Conservation (phyloP, 768 basidiomycete species). For the Xanthoconium stramineum region DNA sequence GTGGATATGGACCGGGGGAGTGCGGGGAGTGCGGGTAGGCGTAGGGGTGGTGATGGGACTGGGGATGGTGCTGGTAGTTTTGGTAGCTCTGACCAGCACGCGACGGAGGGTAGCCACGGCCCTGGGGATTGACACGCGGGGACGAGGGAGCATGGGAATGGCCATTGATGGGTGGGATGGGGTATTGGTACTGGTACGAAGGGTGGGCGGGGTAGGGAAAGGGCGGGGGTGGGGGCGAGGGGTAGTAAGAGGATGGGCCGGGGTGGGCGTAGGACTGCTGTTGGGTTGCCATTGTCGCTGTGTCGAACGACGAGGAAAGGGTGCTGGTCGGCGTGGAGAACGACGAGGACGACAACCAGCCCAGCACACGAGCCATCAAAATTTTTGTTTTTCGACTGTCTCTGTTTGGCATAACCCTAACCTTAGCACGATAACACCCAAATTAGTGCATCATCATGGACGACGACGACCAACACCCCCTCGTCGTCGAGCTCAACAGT, state of each 20-base stretch:
- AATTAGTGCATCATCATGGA: neutral
- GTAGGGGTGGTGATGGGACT: conserved; percentile 32
- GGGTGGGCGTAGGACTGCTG: conserved; percentile 29
- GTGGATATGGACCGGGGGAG: conserved; percentile 26
- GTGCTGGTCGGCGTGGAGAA: conserved; percentile 9
- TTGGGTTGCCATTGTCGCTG: conserved; percentile 21
- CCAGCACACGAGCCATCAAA: conserved; percentile 12
- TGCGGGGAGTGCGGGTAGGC: conserved; percentile 31
- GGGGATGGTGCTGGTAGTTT: conserved; percentile 31
- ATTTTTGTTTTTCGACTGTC: neutral
- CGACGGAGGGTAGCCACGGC: conserved; percentile 35
- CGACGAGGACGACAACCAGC: conserved; percentile 4
- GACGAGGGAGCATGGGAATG: conserved; percentile 23
- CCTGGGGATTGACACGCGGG: conserved; percentile 26
- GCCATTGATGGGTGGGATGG: conserved; percentile 32
- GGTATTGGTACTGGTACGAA: conserved; percentile 36
- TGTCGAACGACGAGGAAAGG: neutral
- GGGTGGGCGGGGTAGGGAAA: conserved; percentile 29
- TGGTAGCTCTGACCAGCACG: conserved; percentile 39
- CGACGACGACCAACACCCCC: conserved; percentile 37
- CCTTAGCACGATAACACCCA: neutral
- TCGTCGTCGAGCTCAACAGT: conserved; percentile 45
- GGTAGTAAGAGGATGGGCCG: conserved; percentile 27
- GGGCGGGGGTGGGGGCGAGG: conserved; percentile 31
- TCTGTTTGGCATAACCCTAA: conserved; percentile 21